Evolutionary conservation across 768 basidiomycete genomes (phyloP), one percentile per base, ranked within the genome.

Genomic region (Mycena chlorophos): DNA sequence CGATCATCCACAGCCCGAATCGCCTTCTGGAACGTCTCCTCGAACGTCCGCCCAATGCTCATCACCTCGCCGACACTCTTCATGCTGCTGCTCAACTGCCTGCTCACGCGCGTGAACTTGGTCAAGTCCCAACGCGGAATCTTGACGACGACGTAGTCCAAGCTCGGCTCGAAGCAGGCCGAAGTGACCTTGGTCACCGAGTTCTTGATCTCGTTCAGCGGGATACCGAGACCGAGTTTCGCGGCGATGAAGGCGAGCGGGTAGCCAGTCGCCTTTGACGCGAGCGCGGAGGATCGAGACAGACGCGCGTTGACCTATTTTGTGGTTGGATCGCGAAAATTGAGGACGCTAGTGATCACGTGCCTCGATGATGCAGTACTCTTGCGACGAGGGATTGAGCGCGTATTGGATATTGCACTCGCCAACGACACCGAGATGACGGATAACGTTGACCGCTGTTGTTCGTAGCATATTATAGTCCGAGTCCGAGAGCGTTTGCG

Each of bases 371-470:
- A 98, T 98, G 71, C 97, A 98, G 69, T 98, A 99, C 67, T 98
- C 93, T 66, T 91, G 89, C 22, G 96, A 98, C 49, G 78, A 80
- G 1, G 97, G 96, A 72, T 98, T 98, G 64, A 99, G 81, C 3
- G 96, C 97, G 67, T 98, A 98, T 70, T 98, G 96, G 60, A 99
- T 98, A 70, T 99, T 99, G 72, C 97, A 99, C 75, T 98, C 96
- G 58, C 97, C 96, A 57, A 99, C 80, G 54, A 98, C 96, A 48
- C 95, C 95, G 16, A 99, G 84, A 68, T 98, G 96, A n/a, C 96
- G 90, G 61, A 99, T 94, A 62, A 98, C 96, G 66, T 98, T 98
- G 74, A 98, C 89, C 16, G 97, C 97, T 8, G 96, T 97, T 23
- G 94, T 97, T 42, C 97, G 87, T 48, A 99, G 85, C 96, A 98